Percentiles rank a stretch among this genome's conserved stretches.
Evolutionary conservation across 805 yeast genomes (phyloP).

Genomic region (Saturnispora galanensis): DNA sequence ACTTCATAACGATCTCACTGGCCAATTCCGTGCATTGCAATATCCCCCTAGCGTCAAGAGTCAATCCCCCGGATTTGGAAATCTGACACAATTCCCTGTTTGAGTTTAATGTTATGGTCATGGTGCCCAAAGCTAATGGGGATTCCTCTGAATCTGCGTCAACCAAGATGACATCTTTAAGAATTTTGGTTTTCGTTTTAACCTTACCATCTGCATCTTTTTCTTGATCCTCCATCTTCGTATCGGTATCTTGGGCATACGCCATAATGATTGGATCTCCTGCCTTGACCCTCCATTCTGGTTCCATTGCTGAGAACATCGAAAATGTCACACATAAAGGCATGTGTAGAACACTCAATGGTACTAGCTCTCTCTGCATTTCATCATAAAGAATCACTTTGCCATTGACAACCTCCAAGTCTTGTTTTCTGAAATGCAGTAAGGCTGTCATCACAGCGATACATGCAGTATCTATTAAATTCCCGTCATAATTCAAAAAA

Average conservation of each 20-base stretch:
- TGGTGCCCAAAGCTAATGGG: constrained; percentile 58
- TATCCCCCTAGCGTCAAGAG: constrained; percentile 61
- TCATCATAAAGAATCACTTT: constrained; percentile 57
- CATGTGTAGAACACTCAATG: constrained; percentile 74
- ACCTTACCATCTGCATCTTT: not conserved
- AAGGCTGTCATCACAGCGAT: constrained; percentile 83
- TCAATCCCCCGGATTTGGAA: constrained; percentile 81
- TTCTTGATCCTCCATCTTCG: not conserved
- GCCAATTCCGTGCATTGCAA: constrained; percentile 65
- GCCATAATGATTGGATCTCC: constrained; percentile 7
- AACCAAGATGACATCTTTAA: constrained; percentile 50
- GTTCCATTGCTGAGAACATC: constrained; percentile 61
- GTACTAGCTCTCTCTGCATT: constrained; percentile 79
- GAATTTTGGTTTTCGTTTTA: constrained; percentile 27
- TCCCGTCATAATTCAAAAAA: constrained; percentile 85
- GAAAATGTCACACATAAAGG: constrained; percentile 87
- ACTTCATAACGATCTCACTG: constrained; percentile 44
- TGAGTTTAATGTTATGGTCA: constrained; percentile 81
- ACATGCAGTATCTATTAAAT: constrained; percentile 82
- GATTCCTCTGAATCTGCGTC: constrained; percentile 81
- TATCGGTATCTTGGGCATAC: not conserved
- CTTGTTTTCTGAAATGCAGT: constrained; percentile 76
- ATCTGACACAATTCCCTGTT: constrained; percentile 88
- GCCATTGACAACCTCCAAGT: constrained; percentile 55
- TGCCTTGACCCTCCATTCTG: constrained; percentile 64